Conservation (phyloP, 1,139 yeast genomes). For the Hemisphaericaspora lyxosophila region DNA sequence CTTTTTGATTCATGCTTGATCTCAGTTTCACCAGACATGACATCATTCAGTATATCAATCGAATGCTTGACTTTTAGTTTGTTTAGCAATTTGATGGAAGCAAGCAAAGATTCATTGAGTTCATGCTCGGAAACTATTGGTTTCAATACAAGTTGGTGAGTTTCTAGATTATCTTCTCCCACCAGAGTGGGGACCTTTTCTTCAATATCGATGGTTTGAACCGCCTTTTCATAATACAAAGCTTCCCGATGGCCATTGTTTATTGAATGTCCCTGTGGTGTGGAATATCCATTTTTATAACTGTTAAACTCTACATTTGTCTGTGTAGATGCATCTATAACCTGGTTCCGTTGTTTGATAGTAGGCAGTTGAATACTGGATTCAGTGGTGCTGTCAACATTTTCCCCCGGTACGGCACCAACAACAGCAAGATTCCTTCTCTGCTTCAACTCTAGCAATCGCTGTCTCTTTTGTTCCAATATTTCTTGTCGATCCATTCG, state of each 20-base stretch:
- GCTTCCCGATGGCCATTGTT: slow-evolving; percentile 17
- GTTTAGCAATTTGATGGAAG: slow-evolving; percentile 13
- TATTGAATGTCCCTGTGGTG: no score
- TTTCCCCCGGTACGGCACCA: no score
- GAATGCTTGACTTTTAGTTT: slow-evolving; percentile 11
- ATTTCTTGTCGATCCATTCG: slow-evolving; percentile 43
- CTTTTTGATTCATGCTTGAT: not conserved
- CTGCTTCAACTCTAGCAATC: slow-evolving; percentile 41
- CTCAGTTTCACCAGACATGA: not conserved
- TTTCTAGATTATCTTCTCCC: slow-evolving; percentile 9
- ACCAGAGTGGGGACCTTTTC: slow-evolving; percentile 6
- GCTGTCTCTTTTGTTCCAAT: slow-evolving; percentile 42
- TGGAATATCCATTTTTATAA: not conserved
- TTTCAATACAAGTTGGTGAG: slow-evolving; percentile 3
- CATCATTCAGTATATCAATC: slow-evolving; percentile 6
- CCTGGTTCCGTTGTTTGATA: no score
- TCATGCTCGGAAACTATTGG: slow-evolving; percentile 6
- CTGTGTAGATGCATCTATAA: slow-evolving; percentile 14
- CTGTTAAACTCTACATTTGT: slow-evolving; percentile 3
- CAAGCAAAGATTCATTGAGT: slow-evolving; percentile 10
- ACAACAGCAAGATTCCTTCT: slow-evolving; percentile 20
- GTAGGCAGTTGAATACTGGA: no score
- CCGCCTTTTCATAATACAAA: slow-evolving; percentile 29
- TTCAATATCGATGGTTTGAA: slow-evolving; percentile 19
- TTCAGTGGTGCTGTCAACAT: not conserved